Evolutionary conservation across 768 basidiomycete genomes (phyloP).

Genomic region (Lentinula guzmanii): DNA sequence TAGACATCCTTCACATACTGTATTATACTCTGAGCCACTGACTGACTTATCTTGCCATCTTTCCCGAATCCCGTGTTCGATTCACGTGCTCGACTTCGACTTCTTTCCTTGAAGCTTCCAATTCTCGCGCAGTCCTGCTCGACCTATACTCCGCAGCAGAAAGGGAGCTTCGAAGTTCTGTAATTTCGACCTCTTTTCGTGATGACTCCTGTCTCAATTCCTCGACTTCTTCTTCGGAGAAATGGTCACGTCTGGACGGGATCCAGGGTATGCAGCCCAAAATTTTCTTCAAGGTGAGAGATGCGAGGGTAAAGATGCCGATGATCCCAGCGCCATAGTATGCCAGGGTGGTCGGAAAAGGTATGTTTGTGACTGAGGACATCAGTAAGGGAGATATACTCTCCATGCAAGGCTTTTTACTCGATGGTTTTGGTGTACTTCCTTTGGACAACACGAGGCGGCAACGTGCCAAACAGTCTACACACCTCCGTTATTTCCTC

Average conservation of each 20-base stretch:
- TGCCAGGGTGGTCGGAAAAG: conserved; percentile 1
- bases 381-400: conserved; percentile 1
- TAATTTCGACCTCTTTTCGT: conserved; percentile 5
- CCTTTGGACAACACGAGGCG: conserved; percentile 8
- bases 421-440: conserved; percentile 6
- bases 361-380: neutral
- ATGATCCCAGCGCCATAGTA: conserved; percentile 9
- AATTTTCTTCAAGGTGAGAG: neutral
- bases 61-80: neutral
- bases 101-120: conserved; percentile 4
- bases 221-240: neutral
- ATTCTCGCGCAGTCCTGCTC: neutral
- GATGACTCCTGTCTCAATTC: neutral
- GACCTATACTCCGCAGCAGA: neutral
- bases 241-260: neutral
- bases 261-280: neutral
- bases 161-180: conserved; percentile 4
- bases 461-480: conserved; percentile 10
- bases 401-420: neutral
- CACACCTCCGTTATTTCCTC: conserved; percentile 12
- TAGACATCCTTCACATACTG: too few relatives aligned
- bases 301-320: conserved; percentile 7
- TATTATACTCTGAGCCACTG: too few relatives aligned
- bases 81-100: conserved; percentile 12
- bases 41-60: neutral